A percentile compares a stretch with the other conserved stretches of the same genome.
Conservation (phyloP, 345 rosid species). For the Brassica incana region DNA sequence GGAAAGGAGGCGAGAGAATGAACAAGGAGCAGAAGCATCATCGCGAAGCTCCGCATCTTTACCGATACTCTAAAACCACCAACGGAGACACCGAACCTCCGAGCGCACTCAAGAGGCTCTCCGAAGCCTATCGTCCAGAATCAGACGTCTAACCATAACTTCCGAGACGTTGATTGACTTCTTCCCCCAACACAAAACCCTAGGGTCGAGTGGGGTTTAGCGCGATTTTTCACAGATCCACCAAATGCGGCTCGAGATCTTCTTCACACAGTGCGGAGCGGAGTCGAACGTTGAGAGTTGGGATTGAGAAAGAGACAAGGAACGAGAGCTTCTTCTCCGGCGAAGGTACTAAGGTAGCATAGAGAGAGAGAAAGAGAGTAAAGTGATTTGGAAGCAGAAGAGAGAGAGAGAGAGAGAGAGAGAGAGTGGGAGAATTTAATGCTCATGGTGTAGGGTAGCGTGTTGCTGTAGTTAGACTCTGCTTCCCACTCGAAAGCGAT, state of each 20-base stretch:
- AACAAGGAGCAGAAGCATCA: constrained; percentile 47
- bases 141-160: constrained; percentile 30
- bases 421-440: constrained; percentile 27
- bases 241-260: constrained; percentile 57
- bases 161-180: constrained; percentile 7
- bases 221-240: constrained; percentile 56
- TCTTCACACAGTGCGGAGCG: constrained; percentile 14
- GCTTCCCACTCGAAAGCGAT: constrained; percentile 26
- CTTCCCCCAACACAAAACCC: constrained; percentile 46
- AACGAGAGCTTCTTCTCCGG: constrained; percentile 32
- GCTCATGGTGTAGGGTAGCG: constrained; percentile 42
- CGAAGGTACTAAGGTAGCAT: constrained; percentile 14
- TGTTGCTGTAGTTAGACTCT: constrained; percentile 40
- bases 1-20: constrained; percentile 28
- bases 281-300: constrained; percentile 2
- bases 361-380: constrained; percentile 27
- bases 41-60: constrained; percentile 46
- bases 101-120: constrained; percentile 28
- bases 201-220: constrained; percentile 39
- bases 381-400: constrained; percentile 31
- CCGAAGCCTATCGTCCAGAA: constrained; percentile 26
- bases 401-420: too few species aligned
- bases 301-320: constrained; percentile 11
- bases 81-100: constrained; percentile 27
- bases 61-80: constrained; percentile 22